phyloP scores from a whole-genome alignment of 805 yeast genomes.

The Komagataella populi region DNA sequence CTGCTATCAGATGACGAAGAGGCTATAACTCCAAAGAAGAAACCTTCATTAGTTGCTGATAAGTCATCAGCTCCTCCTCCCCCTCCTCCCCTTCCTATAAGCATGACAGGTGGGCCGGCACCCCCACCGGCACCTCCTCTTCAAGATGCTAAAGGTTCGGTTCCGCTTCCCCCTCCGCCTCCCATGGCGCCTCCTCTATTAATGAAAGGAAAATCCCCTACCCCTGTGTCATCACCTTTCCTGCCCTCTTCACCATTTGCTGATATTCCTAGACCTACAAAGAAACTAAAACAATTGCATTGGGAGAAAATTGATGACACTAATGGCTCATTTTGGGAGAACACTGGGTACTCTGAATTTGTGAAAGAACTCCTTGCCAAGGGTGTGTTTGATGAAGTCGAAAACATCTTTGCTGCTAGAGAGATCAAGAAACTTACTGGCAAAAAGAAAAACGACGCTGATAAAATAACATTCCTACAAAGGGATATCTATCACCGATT shows the following conservation, averaged over 20 bases:
- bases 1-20: background rate
- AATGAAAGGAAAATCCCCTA: slow-evolving; percentile 2
- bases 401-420: slow-evolving; percentile 76
- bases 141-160: slow-evolving; percentile 13
- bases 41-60: slow-evolving; percentile 7
- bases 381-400: slow-evolving; percentile 79
- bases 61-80: slow-evolving; percentile 16
- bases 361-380: slow-evolving; percentile 53
- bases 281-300: slow-evolving; percentile 84
- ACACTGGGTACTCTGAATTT: slow-evolving; percentile 40
- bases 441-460: slow-evolving; percentile 30
- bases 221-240: slow-evolving; percentile 10
- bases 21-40: background rate
- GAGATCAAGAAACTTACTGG: slow-evolving; percentile 39
- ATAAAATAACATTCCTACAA: slow-evolving; percentile 57
- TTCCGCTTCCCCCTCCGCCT: slow-evolving; percentile 20
- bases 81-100: slow-evolving; percentile 20
- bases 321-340: slow-evolving; percentile 78
- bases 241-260: slow-evolving; percentile 24
- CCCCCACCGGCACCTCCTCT: slow-evolving; percentile 18
- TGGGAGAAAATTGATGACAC: slow-evolving; percentile 90
- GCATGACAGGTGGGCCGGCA: slow-evolving; percentile 1
- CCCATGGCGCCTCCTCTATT: slow-evolving; percentile 13
- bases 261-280: slow-evolving; percentile 51
- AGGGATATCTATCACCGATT: slow-evolving; percentile 88